Percentiles rank a stretch among this genome's conserved stretches.
Evolutionary conservation across 2,329 filamentous ascomycete species (phyloP).

Genomic region (Hansfordia pulvinata): DNA sequence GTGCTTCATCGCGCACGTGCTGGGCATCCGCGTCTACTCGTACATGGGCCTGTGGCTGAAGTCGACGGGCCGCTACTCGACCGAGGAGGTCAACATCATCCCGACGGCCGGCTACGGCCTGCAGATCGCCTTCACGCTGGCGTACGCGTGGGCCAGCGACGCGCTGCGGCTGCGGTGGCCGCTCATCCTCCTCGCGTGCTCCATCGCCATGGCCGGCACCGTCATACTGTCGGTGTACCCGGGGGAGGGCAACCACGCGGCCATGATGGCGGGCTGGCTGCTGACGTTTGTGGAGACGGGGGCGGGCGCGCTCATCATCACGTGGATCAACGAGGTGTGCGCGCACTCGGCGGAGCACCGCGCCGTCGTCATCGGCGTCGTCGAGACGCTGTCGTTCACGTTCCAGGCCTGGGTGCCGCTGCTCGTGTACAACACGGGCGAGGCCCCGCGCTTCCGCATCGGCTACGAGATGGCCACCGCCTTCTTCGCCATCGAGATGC

Average conservation of each 20-base stretch:
- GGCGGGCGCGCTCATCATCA: conserved; percentile 21
- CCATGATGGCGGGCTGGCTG: conserved; percentile 22
- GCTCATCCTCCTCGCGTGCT: conserved; percentile 33
- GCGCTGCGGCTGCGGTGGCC: conserved; percentile 37
- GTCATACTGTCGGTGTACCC: conserved; percentile 21
- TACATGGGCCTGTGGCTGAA: conserved; percentile 22
- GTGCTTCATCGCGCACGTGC: conserved; percentile 17
- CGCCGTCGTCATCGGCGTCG: conserved; percentile 32
- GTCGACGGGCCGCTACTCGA: conserved; percentile 15
- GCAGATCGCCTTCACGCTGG: conserved; percentile 33
- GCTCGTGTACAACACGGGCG: conserved; percentile 18
- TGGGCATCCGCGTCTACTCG: conserved; percentile 20
- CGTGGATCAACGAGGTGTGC: conserved; percentile 33
- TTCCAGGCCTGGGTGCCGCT: conserved; percentile 29
- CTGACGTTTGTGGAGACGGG: conserved; percentile 20
- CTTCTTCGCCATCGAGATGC: conserved; percentile 8
- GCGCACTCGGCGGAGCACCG: conserved; percentile 31
- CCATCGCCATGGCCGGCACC: conserved; percentile 18
- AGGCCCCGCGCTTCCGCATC: conserved; percentile 24
- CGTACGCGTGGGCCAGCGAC: conserved; percentile 39
- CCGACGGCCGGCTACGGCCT: conserved; percentile 25
- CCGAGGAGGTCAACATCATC: conserved; percentile 35
- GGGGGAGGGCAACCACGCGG: conserved; percentile 15
- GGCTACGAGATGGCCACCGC: conserved; percentile 16
- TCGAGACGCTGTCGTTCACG: conserved; percentile 28